phyloP scores from a whole-genome alignment of 768 basidiomycete genomes.

The Termitomyces sp. region DNA sequence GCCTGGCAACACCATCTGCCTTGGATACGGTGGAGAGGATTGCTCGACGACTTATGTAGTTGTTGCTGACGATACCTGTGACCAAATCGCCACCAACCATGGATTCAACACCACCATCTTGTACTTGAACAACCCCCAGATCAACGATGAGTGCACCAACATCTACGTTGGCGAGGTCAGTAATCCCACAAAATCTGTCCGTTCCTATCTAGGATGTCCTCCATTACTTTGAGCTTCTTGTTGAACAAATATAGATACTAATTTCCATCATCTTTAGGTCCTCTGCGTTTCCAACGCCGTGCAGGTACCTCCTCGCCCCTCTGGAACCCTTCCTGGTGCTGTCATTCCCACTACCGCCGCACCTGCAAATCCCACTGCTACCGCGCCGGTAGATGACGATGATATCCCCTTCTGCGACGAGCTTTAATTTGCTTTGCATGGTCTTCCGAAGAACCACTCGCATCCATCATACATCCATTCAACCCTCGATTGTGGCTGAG shows the following conservation, averaged over 20 bases:
- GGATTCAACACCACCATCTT: conserved; percentile 54
- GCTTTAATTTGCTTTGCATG: conserved; percentile 24
- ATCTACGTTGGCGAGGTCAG: conserved; percentile 75
- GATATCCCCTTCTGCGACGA: conserved; percentile 53
- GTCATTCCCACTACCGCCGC: conserved; percentile 30
- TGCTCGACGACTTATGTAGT: conserved; percentile 63
- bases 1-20: conserved; percentile 51
- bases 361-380: conserved; percentile 18
- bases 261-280: conserved; percentile 28
- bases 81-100: conserved; percentile 33
- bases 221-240: neutral
- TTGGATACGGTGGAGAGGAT: conserved; percentile 58
- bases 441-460: conserved; percentile 6
- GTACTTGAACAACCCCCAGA: conserved; percentile 71
- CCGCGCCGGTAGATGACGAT: conserved; percentile 27
- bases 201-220: neutral
- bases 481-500: conserved; percentile 3
- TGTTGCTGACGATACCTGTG: conserved; percentile 52
- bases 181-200: conserved; percentile 1
- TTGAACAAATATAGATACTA: neutral
- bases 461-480: conserved; percentile 1
- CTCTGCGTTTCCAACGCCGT: conserved; percentile 45
- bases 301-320: conserved; percentile 40
- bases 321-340: conserved; percentile 19
- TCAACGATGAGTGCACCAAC: conserved; percentile 53